These are phyloP conservation scores for Alternaria ethzedia DNA, from an alignment of 2,329 filamentous ascomycete genomes.

Conservation along the genomic window DNA sequence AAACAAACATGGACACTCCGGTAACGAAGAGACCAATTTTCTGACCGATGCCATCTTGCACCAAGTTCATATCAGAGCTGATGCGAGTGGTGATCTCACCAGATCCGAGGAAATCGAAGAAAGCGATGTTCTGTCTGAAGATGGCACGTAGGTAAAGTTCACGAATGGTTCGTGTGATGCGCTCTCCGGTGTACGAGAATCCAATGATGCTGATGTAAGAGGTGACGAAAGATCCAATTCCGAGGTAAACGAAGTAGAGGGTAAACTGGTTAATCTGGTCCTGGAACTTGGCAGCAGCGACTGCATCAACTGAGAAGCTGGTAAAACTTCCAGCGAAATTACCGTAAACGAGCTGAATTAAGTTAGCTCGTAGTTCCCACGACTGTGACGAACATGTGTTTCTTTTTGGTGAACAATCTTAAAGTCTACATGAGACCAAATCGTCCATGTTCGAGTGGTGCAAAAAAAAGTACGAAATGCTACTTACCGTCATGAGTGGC, in stretches of 20 bases:
- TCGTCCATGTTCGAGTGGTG: background rate
- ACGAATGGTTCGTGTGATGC: conserved; percentile 54
- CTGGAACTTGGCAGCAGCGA: conserved; percentile 32
- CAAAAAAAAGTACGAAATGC: background rate
- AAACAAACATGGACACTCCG: conserved; percentile 66
- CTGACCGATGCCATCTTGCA: conserved; percentile 81
- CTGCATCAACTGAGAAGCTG: conserved; percentile 41
- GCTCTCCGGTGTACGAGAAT: conserved; percentile 73
- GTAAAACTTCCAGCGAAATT: conserved; percentile 49
- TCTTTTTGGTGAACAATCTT: background rate
- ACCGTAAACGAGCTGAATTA: conserved; percentile 44
- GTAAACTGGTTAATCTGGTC: conserved; percentile 40
- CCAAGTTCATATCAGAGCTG: conserved; percentile 90
- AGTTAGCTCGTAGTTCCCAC: background rate
- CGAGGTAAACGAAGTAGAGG: conserved; percentile 50
- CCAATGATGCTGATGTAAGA: conserved; percentile 77
- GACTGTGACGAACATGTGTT: background rate
- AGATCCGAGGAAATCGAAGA: conserved; percentile 82
- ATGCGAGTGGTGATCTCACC: conserved; percentile 96
- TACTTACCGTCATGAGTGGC: conserved; percentile 69
- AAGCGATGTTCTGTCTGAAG: conserved; percentile 51
- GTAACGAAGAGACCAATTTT: conserved; percentile 46
- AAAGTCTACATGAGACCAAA: background rate
- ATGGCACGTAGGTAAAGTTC: conserved; percentile 69
- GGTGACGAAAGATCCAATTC: conserved; percentile 65